Evolutionary conservation across 129 eudicot species (phyloP), one percentile per base, ranked within the genome.

Genomic region (Glebionis coronaria): DNA sequence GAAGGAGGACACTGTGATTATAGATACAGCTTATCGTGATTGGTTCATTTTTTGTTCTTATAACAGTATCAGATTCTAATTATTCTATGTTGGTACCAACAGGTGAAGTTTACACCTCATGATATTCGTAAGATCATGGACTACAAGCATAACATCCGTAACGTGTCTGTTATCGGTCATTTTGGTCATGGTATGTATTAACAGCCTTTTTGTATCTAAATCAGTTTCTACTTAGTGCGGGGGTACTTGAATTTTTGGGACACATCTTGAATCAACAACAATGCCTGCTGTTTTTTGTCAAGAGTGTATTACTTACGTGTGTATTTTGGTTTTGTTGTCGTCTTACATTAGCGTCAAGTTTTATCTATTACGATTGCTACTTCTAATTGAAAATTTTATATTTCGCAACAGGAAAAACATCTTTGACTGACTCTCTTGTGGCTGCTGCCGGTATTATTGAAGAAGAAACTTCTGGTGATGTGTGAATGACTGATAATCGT

Each of bases 361-460:
- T n/a, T n/a, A n/a, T n/a, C n/a, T n/a, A n/a, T n/a, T n/a, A n/a
- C n/a, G n/a, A n/a, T n/a, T n/a, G n/a, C n/a, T n/a, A n/a, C n/a
- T n/a, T n/a, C 19, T 3, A 15, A 12, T 49, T 15, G 4, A 53
- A 13, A 3, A n/a, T 3, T 11, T 18, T 5, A 9, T 13, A 8
- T 65, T 25, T n/a, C 49, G 4, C 3, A 47, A 25, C 16, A 88
- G 95, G 95, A n/a, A 88, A 88, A 44, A 84, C 95, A 19, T 84
- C 95, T 5, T 81, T 88, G 51, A 84, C 91, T 0, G 91, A 84
- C 67, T 88, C 95, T 40, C 86, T 88, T 15, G 91, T 88, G 49
- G 95, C 95, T 28, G 95, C 91, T 70, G 91, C 95, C 56, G 95
- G 95, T 66, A 88, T 88, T 50, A 88, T 84, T 49, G 91, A 91